Evolutionary conservation across 352 stramenopile species (phyloP), one percentile per base, ranked within the genome.

Genomic region (Discostella stelligera): DNA sequence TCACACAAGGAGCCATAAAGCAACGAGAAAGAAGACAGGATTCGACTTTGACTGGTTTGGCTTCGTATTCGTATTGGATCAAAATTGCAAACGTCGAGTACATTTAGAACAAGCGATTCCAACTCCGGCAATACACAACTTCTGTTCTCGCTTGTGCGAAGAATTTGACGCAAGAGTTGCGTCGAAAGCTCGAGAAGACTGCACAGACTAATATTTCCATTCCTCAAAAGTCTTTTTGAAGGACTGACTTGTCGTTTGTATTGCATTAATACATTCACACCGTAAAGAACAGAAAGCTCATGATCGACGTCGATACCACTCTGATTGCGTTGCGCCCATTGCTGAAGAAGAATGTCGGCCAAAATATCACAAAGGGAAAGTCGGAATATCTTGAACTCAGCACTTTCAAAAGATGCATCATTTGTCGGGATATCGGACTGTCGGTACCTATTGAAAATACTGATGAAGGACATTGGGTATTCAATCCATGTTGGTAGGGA

Each of bases 1-100:
- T 83, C 75, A 39, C 52, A 61, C 32, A 77, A 11, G 18, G 69
- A 71, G 60, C 18, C 48, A 66, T 83, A 83, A n/a, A 83, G 20
- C 13, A 23, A 48, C 59, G 56, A 76, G 7, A 72, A 53, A 44
- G 68, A 69, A 18, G 23, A 49, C 14, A 76, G 46, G 14, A 63
- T 60, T 13, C 18, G 32, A 48, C 44, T 18, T 14, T 55, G 21
- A 46, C 23, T 58, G 18, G 66, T 23, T 55, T 18, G 14, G 21
- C 30, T 37, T 32, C 49, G 41, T 25, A 49, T 30, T n/a, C 11
- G 41, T 65, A 54, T 48, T 21, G 49, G 18, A 70, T 52, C 20
- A 44, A 9, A 44, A 16, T 68, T 72, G 44, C 60, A 73, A 54
- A 73, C 46, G 23, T 76, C 60, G 20, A 79, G 18, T 60, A 74